Percentiles rank a stretch among this genome's conserved stretches.
phyloP scores from a whole-genome alignment of 169 alveolate genomes.

The Amoebophrya sp. region DNA sequence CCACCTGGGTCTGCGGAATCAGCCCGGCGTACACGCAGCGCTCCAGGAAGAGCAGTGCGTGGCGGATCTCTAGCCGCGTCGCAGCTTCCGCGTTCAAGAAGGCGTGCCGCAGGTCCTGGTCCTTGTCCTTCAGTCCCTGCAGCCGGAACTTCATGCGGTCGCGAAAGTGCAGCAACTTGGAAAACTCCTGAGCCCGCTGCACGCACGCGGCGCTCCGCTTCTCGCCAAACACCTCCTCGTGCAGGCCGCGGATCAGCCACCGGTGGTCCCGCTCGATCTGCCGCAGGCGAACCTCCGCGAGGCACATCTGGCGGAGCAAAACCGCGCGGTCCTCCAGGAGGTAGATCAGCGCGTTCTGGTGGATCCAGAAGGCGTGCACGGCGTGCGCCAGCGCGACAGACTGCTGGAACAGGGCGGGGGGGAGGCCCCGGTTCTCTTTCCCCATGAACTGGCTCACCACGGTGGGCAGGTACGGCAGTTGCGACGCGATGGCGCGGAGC shows the following conservation, averaged over 20 bases:
- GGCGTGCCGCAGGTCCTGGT: not conserved
- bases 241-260: not conserved
- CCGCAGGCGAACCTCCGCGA: no score
- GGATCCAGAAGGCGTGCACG: not conserved
- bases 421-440: not conserved
- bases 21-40: not conserved
- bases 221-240: not conserved
- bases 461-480: not conserved
- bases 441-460: not conserved
- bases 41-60: conserved; percentile 25
- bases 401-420: not conserved
- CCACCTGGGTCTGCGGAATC: not conserved
- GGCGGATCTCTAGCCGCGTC: not conserved
- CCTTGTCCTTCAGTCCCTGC: not conserved
- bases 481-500: not conserved
- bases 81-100: not conserved
- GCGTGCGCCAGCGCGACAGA: not conserved
- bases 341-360: not conserved
- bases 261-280: not conserved
- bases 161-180: not conserved
- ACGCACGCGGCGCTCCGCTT: not conserved
- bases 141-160: not conserved
- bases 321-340: conserved; percentile 15
- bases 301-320: not conserved
- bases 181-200: not conserved